These are phyloP conservation scores for Dentipellis fragilis DNA, from an alignment of 768 basidiomycete species.

Conservation along the genomic window DNA sequence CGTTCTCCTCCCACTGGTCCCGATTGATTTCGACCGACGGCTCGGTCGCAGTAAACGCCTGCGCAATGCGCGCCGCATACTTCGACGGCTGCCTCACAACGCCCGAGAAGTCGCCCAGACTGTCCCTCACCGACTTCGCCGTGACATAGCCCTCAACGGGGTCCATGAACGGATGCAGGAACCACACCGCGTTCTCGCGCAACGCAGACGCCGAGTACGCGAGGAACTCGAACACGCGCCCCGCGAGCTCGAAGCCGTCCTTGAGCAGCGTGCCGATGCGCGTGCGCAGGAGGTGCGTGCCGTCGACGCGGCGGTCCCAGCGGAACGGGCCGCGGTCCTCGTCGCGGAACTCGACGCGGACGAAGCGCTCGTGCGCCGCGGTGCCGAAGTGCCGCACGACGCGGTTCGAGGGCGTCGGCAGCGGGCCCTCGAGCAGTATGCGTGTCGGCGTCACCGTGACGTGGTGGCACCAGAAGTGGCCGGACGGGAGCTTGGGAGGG, in stretches of 20 bases:
- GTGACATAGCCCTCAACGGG: conserved; percentile 34
- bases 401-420: conserved; percentile 66
- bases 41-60: conserved; percentile 78
- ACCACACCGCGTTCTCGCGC: conserved; percentile 78
- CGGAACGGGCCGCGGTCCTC: conserved; percentile 70
- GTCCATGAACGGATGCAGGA: conserved; percentile 53
- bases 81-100: conserved; percentile 48
- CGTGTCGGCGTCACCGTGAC: conserved; percentile 72
- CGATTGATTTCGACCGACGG: conserved; percentile 48
- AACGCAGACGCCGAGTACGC: conserved; percentile 76
- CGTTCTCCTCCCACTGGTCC: conserved; percentile 52
- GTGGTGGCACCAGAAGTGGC: conserved; percentile 59
- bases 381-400: conserved; percentile 56
- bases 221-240: conserved; percentile 66
- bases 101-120: conserved; percentile 59
- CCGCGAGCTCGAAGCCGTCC: conserved; percentile 59
- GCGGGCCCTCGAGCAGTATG: conserved; percentile 68
- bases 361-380: conserved; percentile 53
- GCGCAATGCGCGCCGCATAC: conserved; percentile 74
- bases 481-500: conserved; percentile 19
- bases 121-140: conserved; percentile 47
- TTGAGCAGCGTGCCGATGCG: conserved; percentile 31
- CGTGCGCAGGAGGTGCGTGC: conserved; percentile 35
- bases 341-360: conserved; percentile 79
- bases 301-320: conserved; percentile 62